Conservation (phyloP, 345 rosid genomes). For the Syzygium jambos region DNA sequence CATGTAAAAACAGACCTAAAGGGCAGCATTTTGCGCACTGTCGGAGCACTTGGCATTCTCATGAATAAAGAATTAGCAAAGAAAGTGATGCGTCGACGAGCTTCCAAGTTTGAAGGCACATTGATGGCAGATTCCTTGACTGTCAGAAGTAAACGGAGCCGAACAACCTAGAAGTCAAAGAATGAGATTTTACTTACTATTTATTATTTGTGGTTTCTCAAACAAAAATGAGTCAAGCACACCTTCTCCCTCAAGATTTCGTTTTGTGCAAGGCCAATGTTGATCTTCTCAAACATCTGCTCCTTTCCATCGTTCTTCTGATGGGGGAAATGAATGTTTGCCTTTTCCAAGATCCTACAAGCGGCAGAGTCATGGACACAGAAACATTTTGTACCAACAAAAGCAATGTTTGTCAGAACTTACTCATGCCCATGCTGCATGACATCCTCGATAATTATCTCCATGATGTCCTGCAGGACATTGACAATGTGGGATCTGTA, state of each 20-base stretch:
- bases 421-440: conserved; percentile 68
- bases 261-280: conserved; percentile 12
- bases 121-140: conserved; percentile 96
- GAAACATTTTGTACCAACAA: not conserved
- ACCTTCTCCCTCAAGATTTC: conserved; percentile 73
- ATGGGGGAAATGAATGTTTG: conserved; percentile 8
- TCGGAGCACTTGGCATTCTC: conserved; percentile 89
- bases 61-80: conserved; percentile 94
- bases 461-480: conserved; percentile 87
- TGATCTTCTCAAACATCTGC: conserved; percentile 72
- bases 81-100: conserved; percentile 96
- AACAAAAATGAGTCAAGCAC: not conserved
- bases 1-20: conserved; percentile 40
- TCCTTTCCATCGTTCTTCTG: conserved; percentile 28
- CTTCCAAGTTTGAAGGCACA: conserved; percentile 90
- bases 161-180: conserved; percentile 35
- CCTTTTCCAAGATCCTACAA: conserved; percentile 51
- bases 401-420: conserved; percentile 21
- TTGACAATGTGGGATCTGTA: conserved; percentile 73
- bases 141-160: conserved; percentile 77
- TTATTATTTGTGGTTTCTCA: not conserved
- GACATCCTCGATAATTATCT: conserved; percentile 69
- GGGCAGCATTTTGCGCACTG: conserved; percentile 85
- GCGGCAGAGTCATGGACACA: conserved; percentile 12
- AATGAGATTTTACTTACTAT: not conserved